Evolutionary conservation across 2,329 filamentous ascomycete species (phyloP), one percentile per base, ranked within the genome.

Genomic region (Ophiostoma sp.): DNA sequence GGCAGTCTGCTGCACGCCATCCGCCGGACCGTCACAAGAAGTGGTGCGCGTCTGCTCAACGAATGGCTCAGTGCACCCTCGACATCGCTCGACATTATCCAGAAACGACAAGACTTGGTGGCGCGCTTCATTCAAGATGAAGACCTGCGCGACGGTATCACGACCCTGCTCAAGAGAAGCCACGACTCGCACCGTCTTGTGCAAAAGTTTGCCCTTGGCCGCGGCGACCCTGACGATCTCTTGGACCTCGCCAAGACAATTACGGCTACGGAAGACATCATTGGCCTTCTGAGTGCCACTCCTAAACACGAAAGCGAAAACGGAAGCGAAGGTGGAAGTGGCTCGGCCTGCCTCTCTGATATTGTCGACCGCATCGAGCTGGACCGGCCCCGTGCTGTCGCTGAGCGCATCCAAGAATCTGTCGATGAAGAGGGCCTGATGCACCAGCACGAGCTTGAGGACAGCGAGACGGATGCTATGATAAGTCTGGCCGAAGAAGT

Each of bases 351-450:
- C 6, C 76, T 87, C 3, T 69, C 77, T 65, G 72, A 76, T 55
- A 76, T 91, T 69, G 75, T 83, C 2, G 77, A 76, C 27, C 85
- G 89, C 6, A 86, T 95, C 60, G 82, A 86, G 67, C 81, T 97
- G 27, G 81, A 85, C 12, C 85, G 86, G 2, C 91, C 93, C 0
- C 79, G 81, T 11, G 82, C 85, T 58, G 84, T 98, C 4, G 91
- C 93, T 2, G 78, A 81, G 36, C 85, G 84, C 36, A 97, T 99
- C 69, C 80, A 85, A 65, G 81, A 85, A 2, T 89, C 94, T 4
- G 96, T 99, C 69, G 95, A 99, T 74, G 95, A 98, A 78, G 93
- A 97, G 71, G 92, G 93, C 0, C 81, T 98, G n/a, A 83, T 88
- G 16, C 87, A 91, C 72, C 89, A 91, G 74, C 93, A 97, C 74